Evolutionary conservation across 148 eudicot species (phyloP).

Genomic region (Polygonum aviculare): DNA sequence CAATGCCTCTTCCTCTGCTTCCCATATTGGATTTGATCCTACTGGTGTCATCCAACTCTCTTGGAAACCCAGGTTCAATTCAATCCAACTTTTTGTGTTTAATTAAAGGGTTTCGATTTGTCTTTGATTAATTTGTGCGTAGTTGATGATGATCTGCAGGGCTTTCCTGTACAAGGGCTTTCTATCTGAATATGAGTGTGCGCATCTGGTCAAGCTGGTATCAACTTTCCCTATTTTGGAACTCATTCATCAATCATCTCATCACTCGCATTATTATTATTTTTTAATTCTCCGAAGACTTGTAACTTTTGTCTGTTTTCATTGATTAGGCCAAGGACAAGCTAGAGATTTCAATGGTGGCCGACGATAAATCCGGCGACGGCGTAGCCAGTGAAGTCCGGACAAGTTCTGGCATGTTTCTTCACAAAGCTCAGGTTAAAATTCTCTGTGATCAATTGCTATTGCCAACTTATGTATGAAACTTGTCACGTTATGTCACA

Average conservation of each 20-base stretch:
- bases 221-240: conserved; percentile 5
- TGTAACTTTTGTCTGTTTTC: neutral
- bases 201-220: conserved; percentile 79
- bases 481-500: neutral
- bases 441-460: neutral
- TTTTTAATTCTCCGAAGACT: neutral
- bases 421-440: conserved; percentile 50
- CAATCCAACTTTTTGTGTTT: neutral
- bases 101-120: neutral
- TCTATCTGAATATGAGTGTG: conserved; percentile 75
- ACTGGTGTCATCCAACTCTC: conserved; percentile 76
- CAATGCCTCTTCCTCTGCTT: conserved; percentile 20
- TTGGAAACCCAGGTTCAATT: conserved; percentile 69
- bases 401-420: conserved; percentile 91
- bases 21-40: conserved; percentile 46
- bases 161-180: conserved; percentile 62
- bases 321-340: conserved; percentile 64
- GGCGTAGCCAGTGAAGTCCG: conserved; percentile 63
- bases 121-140: neutral
- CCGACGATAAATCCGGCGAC: conserved; percentile 75
- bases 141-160: conserved; percentile 27
- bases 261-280: neutral
- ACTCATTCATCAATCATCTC: neutral
- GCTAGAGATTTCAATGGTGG: conserved; percentile 82
- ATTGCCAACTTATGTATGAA: neutral